Evolutionary conservation across 2,329 filamentous ascomycete species (phyloP).

Genomic region (Aspergillus pseudotamarii): DNA sequence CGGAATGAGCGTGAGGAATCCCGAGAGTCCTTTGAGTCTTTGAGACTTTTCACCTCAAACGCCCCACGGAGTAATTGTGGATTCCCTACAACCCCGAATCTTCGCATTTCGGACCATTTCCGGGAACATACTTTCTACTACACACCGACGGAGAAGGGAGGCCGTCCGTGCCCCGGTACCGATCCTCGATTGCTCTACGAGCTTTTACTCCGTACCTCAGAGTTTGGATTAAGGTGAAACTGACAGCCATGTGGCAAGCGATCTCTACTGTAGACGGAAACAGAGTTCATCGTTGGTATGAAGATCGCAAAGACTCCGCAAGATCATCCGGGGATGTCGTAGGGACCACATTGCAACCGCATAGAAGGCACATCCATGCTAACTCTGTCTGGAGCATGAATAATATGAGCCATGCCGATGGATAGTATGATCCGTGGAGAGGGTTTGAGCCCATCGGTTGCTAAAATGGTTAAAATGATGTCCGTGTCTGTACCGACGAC

Average conservation of each 20-base stretch:
- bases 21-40: background rate
- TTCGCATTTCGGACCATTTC: slow-evolving; percentile 6
- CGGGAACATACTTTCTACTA: background rate
- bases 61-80: background rate
- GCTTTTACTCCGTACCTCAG: background rate
- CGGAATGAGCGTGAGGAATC: background rate
- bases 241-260: slow-evolving; percentile 5
- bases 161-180: background rate
- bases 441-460: background rate
- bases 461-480: background rate
- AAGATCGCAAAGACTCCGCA: background rate
- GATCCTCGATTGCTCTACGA: background rate
- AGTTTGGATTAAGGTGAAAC: background rate
- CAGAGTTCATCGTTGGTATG: background rate
- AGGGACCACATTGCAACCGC: background rate
- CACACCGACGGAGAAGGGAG: background rate
- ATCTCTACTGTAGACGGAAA: slow-evolving; percentile 1
- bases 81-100: slow-evolving; percentile 6
- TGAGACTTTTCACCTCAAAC: background rate
- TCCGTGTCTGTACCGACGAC: background rate
- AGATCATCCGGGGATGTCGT: background rate
- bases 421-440: background rate
- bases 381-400: background rate
- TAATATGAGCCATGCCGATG: background rate
- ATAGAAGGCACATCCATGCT: background rate